Evolutionary conservation across 176 grass and related monocot genomes (phyloP).

Genomic region (Oryza longistaminata): DNA sequence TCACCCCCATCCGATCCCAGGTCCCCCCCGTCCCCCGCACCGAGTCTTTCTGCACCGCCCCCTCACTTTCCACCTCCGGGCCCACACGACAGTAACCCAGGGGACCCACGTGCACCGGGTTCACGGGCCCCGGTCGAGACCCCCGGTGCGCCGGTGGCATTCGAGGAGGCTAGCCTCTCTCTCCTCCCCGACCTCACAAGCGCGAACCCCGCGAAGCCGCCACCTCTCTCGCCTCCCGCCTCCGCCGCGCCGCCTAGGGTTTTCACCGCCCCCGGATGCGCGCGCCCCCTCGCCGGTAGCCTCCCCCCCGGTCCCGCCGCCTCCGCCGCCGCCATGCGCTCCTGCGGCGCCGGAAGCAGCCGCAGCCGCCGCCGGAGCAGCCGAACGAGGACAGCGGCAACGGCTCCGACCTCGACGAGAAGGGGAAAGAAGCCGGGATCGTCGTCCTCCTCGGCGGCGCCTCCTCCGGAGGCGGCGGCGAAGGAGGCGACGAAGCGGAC

Average conservation of each 20-base stretch:
- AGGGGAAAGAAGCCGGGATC: constrained; percentile 23
- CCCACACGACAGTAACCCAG: neutral
- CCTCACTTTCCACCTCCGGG: neutral
- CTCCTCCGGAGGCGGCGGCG: neutral
- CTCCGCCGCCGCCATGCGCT: constrained; percentile 53
- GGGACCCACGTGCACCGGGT: neutral
- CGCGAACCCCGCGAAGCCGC: constrained; percentile 36
- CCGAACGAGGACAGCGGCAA: constrained; percentile 41
- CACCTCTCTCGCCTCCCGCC: constrained; percentile 31
- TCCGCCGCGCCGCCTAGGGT: constrained; percentile 39
- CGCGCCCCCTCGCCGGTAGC: constrained; percentile 39
- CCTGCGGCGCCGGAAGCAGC: constrained; percentile 65
- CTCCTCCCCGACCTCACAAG: constrained; percentile 30
- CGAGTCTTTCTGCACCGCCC: neutral
- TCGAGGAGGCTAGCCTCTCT: neutral
- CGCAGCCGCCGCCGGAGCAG: constrained; percentile 22
- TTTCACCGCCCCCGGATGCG: constrained; percentile 31
- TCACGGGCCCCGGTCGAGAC: neutral
- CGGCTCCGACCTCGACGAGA: constrained; percentile 39
- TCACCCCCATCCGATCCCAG: neutral
- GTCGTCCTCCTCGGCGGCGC: neutral
- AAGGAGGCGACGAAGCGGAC: constrained; percentile 37
- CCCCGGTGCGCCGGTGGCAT: constrained; percentile 31
- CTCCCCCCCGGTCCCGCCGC: neutral
- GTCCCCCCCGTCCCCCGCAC: neutral